These are phyloP conservation scores for Athelia psychrophila DNA, from an alignment of 1,284 basidiomycete species.

Conservation along the genomic window DNA sequence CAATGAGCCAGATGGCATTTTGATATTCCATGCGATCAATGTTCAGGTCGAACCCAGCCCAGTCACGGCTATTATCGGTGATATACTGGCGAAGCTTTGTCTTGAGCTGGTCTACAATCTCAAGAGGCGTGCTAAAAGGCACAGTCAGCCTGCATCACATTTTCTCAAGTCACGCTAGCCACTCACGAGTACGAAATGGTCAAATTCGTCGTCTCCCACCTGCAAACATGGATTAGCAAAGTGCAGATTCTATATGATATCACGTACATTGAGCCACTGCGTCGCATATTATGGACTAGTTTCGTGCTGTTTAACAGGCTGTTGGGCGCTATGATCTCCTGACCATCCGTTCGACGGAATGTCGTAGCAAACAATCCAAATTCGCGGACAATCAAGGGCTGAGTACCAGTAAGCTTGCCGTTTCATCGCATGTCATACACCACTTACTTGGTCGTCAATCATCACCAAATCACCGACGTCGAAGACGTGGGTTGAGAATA, in stretches of 20 bases:
- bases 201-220: conserved; percentile 77
- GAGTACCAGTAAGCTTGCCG: conserved; percentile 1
- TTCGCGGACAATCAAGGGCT: conserved; percentile 65
- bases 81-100: conserved; percentile 60
- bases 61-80: conserved; percentile 68
- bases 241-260: conserved; percentile 5
- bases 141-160: conserved; percentile 30
- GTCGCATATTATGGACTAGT: conserved; percentile 76
- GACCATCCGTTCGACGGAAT: conserved; percentile 77
- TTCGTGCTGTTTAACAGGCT: conserved; percentile 72
- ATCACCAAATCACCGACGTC: conserved; percentile 78
- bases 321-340: conserved; percentile 81
- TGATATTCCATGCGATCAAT: conserved; percentile 79
- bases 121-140: conserved; percentile 64
- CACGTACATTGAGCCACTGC: conserved; percentile 68
- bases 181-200: no score
- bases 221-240: conserved; percentile 27
- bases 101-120: conserved; percentile 67
- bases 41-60: conserved; percentile 59
- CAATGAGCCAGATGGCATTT: conserved; percentile 63
- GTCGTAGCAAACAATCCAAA: conserved; percentile 83
- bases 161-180: no score
- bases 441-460: conserved; percentile 65
- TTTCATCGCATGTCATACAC: background rate
- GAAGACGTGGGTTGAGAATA: conserved; percentile 80